A percentile compares a stretch with the other conserved stretches of the same genome.
Conservation (phyloP, 2,329 filamentous ascomycete species). For the Aspergillus ibericus region DNA sequence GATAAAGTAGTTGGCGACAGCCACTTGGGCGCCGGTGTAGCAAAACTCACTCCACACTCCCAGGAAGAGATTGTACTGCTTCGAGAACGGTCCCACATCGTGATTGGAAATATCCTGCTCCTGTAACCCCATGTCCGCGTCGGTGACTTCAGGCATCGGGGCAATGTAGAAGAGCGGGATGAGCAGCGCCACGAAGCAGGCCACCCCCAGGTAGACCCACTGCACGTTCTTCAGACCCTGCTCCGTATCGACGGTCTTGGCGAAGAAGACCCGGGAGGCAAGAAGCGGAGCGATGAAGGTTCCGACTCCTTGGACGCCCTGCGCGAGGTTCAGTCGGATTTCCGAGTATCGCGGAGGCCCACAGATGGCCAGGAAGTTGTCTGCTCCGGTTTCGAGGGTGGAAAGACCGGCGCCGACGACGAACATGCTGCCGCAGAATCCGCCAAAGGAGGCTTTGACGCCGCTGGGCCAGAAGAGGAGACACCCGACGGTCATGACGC, state of each 20-base stretch:
- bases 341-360: constrained; percentile 1
- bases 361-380: constrained; percentile 1
- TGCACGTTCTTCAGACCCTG: constrained; percentile 9
- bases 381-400: constrained; percentile 3
- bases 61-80: constrained; percentile 3
- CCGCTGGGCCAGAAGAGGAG: constrained; percentile 5
- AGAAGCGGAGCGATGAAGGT: not conserved
- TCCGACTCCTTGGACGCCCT: not conserved
- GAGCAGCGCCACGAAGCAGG: not conserved
- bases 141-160: not conserved
- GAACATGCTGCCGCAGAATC: constrained; percentile 6
- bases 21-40: constrained; percentile 1
- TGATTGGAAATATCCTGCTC: not conserved
- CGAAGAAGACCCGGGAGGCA: constrained; percentile 1
- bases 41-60: constrained; percentile 3
- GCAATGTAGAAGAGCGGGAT: not conserved
- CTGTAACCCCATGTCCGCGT: constrained; percentile 1
- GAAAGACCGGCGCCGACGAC: not conserved
- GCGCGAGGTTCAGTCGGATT: not conserved
- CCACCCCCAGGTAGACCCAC: constrained; percentile 7
- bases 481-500: not conserved
- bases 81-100: not conserved
- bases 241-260: not conserved
- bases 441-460: not conserved
- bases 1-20: constrained; percentile 6